Conservation (phyloP, 2,329 filamentous ascomycete genomes). For the Exophiala mesophila region DNA sequence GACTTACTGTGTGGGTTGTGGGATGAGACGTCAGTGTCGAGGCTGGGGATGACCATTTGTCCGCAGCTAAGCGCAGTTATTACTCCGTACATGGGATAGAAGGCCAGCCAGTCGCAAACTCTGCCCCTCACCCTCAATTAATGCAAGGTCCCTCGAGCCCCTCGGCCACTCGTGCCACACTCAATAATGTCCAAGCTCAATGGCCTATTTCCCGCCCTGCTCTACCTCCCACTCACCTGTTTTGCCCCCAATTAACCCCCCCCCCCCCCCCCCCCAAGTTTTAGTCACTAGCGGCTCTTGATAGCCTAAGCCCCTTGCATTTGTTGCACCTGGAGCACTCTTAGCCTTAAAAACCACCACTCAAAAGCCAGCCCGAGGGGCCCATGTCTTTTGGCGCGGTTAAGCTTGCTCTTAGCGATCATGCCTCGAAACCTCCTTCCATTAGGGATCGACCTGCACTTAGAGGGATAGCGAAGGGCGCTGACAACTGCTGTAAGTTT, state of each 20-base stretch:
- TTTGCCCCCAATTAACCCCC: too few relatives aligned
- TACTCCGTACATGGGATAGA: too few relatives aligned
- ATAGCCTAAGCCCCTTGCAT: conserved; percentile 2
- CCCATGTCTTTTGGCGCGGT: conserved; percentile 12
- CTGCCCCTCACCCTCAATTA: too few relatives aligned
- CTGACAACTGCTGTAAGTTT: too few relatives aligned
- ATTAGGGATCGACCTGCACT: conserved; percentile 27
- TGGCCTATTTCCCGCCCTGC: neutral
- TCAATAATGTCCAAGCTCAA: neutral
- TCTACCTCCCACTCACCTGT: neutral
- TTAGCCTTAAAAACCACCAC: conserved; percentile 8
- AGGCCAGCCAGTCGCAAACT: too few relatives aligned
- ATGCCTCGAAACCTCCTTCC: conserved; percentile 19
- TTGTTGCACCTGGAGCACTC: conserved; percentile 8
- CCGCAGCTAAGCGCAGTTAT: too few relatives aligned
- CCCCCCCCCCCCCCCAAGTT: too few relatives aligned
- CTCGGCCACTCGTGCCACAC: neutral
- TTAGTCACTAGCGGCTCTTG: conserved; percentile 3
- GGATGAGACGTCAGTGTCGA: too few relatives aligned
- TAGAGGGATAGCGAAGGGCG: conserved; percentile 21
- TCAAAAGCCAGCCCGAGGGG: conserved; percentile 4
- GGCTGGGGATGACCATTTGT: too few relatives aligned
- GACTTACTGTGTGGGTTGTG: too few relatives aligned
- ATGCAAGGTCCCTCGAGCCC: too few relatives aligned
- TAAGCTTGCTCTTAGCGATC: conserved; percentile 26